Base-by-base conservation (phyloP, 352 stramenopile genomes). In the Pythium periplocum region DNA sequence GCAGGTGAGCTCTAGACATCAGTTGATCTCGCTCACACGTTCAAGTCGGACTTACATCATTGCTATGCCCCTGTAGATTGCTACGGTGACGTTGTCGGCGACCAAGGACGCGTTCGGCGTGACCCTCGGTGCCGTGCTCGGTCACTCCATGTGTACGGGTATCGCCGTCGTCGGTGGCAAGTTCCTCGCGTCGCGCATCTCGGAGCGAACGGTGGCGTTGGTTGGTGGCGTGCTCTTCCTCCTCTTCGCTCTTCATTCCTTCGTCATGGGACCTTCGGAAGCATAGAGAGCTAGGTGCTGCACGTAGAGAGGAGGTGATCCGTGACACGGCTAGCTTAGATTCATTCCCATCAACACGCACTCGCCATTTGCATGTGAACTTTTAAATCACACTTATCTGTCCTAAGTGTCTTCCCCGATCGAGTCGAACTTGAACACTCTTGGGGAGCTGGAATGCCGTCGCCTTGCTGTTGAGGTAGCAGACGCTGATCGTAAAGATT, bases 91-190 rank as follows among this genome's bases (percentile, higher is more conserved):
- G 46, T 71, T 99, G 48, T 97, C 94, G 32, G 91, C 96, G 2
- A 93, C 94, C 39, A 99, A 99, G 62, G 89, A 98, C 53, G 83
- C 87, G 37, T 92, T 96, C 45, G 92, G 89, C 31, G 96, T 99
- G 30, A 98, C 93, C 36, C 78, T 98, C 38, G 97, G 97, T 41
- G 96, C 92, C 30, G 96, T 98, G 46, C 64, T 99, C 37, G 96
- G 97, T 45, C 97, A 99, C 77, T 96, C 90, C 32, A 93, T 99
- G 73, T 99, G 96, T 83, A 99, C 96, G 57, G 95, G 96, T 32
- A 87, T 99, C 57, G 97, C 97, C 1, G 95, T 99, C 33, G 62
- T 99, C 8, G 97, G 97, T 47, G 97, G 97, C 57, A 95, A 97
- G 65, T 98, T 99, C 80, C 73, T 99, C 51, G 97, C 96, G n/a